Percentiles rank a stretch among this genome's conserved stretches.
Conservation (phyloP, 495 filamentous ascomycete genomes). For the Lasiosphaeria miniovina region DNA sequence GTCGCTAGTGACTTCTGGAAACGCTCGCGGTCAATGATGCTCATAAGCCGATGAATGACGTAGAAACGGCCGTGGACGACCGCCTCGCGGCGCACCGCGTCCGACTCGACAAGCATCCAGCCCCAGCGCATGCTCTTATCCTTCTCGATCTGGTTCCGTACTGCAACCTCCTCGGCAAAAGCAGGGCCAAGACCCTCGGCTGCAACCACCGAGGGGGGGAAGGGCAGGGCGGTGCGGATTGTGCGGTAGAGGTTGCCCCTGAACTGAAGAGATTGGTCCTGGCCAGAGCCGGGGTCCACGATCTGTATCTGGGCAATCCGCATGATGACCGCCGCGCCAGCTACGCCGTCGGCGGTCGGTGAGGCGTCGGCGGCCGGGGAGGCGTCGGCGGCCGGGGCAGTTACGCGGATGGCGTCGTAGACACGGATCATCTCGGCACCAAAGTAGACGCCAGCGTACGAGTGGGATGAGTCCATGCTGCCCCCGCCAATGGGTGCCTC, state of each 20-base stretch:
- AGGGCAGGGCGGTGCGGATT: conserved; percentile 9
- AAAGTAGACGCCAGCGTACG: conserved; percentile 38
- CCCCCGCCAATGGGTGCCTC: conserved; percentile 17
- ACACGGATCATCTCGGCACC: conserved; percentile 44
- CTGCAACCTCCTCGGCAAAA: conserved; percentile 35
- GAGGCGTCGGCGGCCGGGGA: conserved; percentile 19
- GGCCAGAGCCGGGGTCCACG: conserved; percentile 12
- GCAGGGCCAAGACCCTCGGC: conserved; percentile 28
- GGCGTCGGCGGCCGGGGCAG: background rate
- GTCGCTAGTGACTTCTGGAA: conserved; percentile 23
- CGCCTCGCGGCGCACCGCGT: conserved; percentile 23
- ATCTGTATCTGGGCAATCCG: conserved; percentile 27
- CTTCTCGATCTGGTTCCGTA: conserved; percentile 32
- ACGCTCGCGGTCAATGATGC: conserved; percentile 28
- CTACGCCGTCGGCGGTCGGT: conserved; percentile 12
- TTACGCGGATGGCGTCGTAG: conserved; percentile 39
- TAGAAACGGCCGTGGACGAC: conserved; percentile 44
- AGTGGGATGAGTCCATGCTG: conserved; percentile 4
- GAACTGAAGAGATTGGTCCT: conserved; percentile 25
- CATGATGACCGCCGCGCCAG: conserved; percentile 31
- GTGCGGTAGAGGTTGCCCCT: conserved; percentile 28
- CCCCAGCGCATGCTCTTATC: conserved; percentile 23
- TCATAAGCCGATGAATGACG: conserved; percentile 36
- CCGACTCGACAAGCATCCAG: conserved; percentile 28
- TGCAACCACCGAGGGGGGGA: conserved; percentile 9